phyloP scores from a whole-genome alignment of 306 rosid species.

The Hippophae rhamnoides region DNA sequence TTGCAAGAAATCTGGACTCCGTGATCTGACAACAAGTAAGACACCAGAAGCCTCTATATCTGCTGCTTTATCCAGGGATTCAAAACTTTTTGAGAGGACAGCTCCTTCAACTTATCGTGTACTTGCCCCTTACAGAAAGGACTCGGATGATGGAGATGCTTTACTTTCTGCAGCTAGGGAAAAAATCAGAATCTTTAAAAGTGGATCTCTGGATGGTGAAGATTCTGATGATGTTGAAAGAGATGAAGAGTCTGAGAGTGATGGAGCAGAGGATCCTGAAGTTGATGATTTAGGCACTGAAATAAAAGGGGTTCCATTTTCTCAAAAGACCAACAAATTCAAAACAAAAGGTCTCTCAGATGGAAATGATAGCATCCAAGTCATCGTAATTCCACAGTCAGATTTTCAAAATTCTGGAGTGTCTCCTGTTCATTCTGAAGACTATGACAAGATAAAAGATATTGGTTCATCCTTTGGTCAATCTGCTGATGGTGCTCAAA shows the following conservation, averaged over 20 bases:
- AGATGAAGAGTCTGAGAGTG: constrained; percentile 66
- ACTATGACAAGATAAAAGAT: constrained; percentile 19
- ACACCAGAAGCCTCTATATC: constrained; percentile 74
- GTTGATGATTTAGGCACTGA: constrained; percentile 46
- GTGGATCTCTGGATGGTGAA: constrained; percentile 40
- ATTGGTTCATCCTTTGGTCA: constrained; percentile 11
- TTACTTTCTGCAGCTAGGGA: constrained; percentile 61
- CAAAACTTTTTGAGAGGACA: constrained; percentile 74
- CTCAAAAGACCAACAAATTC: constrained; percentile 15
- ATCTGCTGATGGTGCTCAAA: constrained; percentile 22
- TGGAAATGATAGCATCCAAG: constrained; percentile 18
- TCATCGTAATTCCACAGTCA: constrained; percentile 24
- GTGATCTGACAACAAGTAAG: constrained; percentile 76
- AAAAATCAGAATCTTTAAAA: constrained; percentile 43
- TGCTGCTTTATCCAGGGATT: constrained; percentile 75
- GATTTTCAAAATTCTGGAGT: constrained; percentile 22
- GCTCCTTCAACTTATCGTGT: constrained; percentile 80
- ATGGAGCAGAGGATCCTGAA: constrained; percentile 49
- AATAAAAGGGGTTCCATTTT: constrained; percentile 21
- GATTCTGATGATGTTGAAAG: constrained; percentile 56
- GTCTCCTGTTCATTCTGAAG: constrained; percentile 20
- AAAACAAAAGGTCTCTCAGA: constrained; percentile 18
- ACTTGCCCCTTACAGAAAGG: constrained; percentile 57
- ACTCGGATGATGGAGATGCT: constrained; percentile 52
- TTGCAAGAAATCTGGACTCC: constrained; percentile 68